These are phyloP conservation scores for Sicyos edulis DNA, from an alignment of 306 rosid species.

Conservation along the genomic window DNA sequence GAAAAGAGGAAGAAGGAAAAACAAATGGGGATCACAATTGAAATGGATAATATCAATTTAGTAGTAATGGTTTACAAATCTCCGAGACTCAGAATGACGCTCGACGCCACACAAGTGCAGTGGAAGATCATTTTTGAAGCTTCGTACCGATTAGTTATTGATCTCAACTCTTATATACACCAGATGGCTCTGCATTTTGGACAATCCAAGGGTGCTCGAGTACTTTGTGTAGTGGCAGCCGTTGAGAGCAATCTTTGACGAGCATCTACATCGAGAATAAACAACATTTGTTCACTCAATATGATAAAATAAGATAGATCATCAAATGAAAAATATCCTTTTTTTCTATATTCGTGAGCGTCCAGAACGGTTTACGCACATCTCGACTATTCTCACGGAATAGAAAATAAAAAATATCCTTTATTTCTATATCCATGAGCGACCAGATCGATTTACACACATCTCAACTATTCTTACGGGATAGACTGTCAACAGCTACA, in stretches of 20 bases:
- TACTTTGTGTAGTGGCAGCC: not conserved
- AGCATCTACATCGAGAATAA: not conserved
- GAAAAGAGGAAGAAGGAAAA: not conserved
- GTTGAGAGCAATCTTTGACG: not conserved
- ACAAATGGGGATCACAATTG: not conserved
- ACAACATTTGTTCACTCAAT: too few species aligned
- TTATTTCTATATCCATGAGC: too few species aligned
- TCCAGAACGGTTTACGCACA: too few species aligned
- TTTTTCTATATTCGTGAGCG: too few species aligned
- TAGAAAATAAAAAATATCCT: too few species aligned
- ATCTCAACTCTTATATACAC: not conserved
- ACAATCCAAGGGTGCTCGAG: not conserved
- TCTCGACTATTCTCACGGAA: too few species aligned
- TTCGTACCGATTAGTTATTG: not conserved
- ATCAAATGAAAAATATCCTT: too few species aligned
- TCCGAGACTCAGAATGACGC: too few species aligned
- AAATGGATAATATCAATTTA: slow-evolving; percentile 1
- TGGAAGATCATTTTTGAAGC: slow-evolving; percentile 1
- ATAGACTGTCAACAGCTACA: too few species aligned
- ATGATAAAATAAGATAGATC: too few species aligned
- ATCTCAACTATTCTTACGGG: too few species aligned
- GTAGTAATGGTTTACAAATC: not conserved
- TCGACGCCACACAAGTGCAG: not conserved
- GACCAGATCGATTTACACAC: too few species aligned
- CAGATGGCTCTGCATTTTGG: not conserved